These are phyloP conservation scores for Aspergillus neotritici DNA, from an alignment of 2,329 filamentous ascomycete genomes.

Conservation along the genomic window DNA sequence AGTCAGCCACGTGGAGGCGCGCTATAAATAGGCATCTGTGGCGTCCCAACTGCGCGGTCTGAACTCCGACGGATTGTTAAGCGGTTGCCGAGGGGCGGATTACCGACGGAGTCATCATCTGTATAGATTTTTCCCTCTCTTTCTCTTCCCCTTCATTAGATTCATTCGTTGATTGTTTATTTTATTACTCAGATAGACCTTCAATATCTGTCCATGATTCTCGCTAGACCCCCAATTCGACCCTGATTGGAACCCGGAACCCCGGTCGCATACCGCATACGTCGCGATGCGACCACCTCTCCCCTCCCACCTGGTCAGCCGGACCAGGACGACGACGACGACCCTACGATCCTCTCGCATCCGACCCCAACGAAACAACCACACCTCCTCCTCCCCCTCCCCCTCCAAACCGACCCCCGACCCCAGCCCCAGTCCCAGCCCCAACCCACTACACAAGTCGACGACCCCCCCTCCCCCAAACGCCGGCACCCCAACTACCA, in stretches of 20 bases:
- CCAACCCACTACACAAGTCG: slow-evolving; percentile 1
- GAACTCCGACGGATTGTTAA: no score
- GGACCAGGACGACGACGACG: slow-evolving; percentile 4
- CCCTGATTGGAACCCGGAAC: not conserved
- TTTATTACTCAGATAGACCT: not conserved
- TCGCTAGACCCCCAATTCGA: not conserved
- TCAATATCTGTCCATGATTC: not conserved
- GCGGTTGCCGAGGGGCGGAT: no score
- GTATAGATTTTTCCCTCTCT: no score
- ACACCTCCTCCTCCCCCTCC: slow-evolving; percentile 7
- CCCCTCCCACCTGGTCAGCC: slow-evolving; percentile 6
- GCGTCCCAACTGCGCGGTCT: no score
- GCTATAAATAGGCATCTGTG: slow-evolving; percentile 14
- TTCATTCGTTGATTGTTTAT: not conserved
- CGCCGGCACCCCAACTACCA: slow-evolving; percentile 8
- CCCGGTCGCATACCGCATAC: no score
- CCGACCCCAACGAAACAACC: slow-evolving; percentile 11
- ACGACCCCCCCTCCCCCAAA: slow-evolving; percentile 1
- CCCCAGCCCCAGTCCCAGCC: slow-evolving; percentile 2
- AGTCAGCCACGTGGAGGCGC: slow-evolving; percentile 25
- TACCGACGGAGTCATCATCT: no score
- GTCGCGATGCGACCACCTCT: slow-evolving; percentile 11
- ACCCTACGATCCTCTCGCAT: slow-evolving; percentile 6
- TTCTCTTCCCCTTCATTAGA: not conserved
- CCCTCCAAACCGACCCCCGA: slow-evolving; percentile 5